phyloP scores from a whole-genome alignment of 768 basidiomycete species.

The Boletus eberwhitei region DNA sequence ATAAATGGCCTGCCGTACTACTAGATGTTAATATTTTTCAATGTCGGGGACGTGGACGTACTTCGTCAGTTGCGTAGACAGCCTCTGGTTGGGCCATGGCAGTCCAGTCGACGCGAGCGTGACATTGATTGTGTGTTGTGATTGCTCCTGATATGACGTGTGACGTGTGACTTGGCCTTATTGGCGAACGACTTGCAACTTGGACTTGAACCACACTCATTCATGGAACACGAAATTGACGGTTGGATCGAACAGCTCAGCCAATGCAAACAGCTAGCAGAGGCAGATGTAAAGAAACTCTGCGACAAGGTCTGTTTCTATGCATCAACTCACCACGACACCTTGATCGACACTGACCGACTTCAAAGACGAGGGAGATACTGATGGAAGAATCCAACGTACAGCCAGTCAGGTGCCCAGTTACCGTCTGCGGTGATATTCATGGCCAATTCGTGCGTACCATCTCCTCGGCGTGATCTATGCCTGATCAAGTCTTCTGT shows the following conservation, averaged over 20 bases:
- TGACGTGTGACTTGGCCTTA: slow-evolving; percentile 28
- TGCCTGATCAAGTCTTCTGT: slow-evolving; percentile 21
- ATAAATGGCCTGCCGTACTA: slow-evolving; percentile 97
- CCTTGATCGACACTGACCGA: slow-evolving; percentile 18
- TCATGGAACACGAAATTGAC: slow-evolving; percentile 78
- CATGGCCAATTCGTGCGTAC: slow-evolving; percentile 98
- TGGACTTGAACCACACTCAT: slow-evolving; percentile 13
- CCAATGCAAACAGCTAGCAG: slow-evolving; percentile 95
- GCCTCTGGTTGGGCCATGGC: slow-evolving; percentile 52
- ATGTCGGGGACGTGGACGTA: slow-evolving; percentile 23
- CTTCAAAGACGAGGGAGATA: slow-evolving; percentile 87
- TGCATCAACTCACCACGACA: background rate
- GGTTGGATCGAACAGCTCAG: slow-evolving; percentile 95
- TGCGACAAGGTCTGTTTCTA: slow-evolving; percentile 84
- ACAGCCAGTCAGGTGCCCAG: slow-evolving; percentile 96
- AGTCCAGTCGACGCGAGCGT: slow-evolving; percentile 13
- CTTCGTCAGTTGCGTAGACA: slow-evolving; percentile 86
- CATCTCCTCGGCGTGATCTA: slow-evolving; percentile 17
- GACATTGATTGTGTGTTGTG: slow-evolving; percentile 26
- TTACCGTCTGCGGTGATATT: slow-evolving; percentile 99
- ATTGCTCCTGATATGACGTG: slow-evolving; percentile 22
- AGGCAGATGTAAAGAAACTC: slow-evolving; percentile 93
- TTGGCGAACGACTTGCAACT: slow-evolving; percentile 20
- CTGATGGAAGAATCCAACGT: slow-evolving; percentile 99
- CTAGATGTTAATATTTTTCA: slow-evolving; percentile 7